Conservation (phyloP, 306 rosid genomes). For the Lotus japonicus region DNA sequence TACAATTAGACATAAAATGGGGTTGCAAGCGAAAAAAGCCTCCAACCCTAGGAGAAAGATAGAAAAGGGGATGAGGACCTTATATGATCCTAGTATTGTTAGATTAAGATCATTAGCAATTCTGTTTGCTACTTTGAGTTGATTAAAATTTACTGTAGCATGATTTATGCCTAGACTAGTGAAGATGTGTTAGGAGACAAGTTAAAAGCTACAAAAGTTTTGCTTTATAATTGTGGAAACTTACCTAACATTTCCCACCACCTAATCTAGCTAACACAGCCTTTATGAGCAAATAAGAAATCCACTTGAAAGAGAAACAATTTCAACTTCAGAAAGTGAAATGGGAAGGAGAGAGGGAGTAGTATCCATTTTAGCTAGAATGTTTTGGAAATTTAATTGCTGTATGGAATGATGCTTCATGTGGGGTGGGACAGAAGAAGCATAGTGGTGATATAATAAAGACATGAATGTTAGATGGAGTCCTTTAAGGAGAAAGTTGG, state of each 20-base stretch:
- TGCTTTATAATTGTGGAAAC: constrained; percentile 19
- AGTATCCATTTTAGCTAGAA: not conserved
- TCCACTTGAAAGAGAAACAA: constrained; percentile 14
- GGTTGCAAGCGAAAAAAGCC: not conserved
- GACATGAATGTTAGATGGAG: not conserved
- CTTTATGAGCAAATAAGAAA: not conserved
- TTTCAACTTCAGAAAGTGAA: constrained; percentile 8
- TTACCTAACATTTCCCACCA: constrained; percentile 15
- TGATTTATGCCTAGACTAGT: not conserved
- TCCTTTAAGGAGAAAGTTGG: constrained; percentile 19
- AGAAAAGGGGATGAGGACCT: not conserved
- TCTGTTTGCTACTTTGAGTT: not conserved
- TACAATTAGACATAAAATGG: not conserved
- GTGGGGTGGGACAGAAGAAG: constrained; percentile 21
- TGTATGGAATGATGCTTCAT: not conserved
- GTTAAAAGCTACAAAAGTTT: not conserved
- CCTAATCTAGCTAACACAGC: constrained; percentile 25
- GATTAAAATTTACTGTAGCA: constrained; percentile 3
- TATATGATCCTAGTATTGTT: not conserved
- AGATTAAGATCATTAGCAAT: not conserved
- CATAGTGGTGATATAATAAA: constrained; percentile 13
- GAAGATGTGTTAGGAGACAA: constrained; percentile 15
- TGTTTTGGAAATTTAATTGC: constrained; percentile 4
- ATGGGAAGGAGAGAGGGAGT: not conserved
- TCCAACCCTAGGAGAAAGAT: not conserved